Evolutionary conservation across 352 stramenopile genomes (phyloP), one percentile per base, ranked within the genome.

Genomic region (Pythium aquatile): DNA sequence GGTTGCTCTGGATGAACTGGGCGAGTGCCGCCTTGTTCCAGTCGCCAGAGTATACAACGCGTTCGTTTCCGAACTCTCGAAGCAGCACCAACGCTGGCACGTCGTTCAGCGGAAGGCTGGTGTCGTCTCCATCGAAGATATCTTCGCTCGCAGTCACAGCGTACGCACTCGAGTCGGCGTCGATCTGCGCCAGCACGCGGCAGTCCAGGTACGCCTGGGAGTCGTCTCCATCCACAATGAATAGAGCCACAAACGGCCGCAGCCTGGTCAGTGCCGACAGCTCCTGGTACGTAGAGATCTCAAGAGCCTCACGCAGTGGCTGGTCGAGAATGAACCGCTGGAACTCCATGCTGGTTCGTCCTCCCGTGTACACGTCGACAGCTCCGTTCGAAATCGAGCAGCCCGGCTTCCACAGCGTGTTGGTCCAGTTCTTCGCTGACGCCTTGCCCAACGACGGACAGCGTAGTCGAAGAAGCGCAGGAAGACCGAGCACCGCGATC

Each of bases 331-430:
- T 67, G 48, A 72, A 80, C 6, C 73, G 70, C 61, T 77, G 75
- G 44, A 83, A 60, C 57, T 80, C 73, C 35, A 69, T 69, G 65
- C 73, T 83, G 4, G 67, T 71, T 11, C 69, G 58, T 5, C 73
- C 70, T 30, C 73, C 73, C 11, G 39, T 62, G 68, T 83, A 83
- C 26, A 62, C 33, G 32, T 74, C 60, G 16, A 77, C 35, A 5
- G 46, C 60, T 24, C 48, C 56, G 16, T 61, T 54, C 14, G 56
- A 51, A 9, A 46, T 39, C 24, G 67, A 66, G 39, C 73, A 79
- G n/a, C 16, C 39, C n/a, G 52, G 8, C 24, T 42, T 73, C 30
- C 57, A 52, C 16, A 63, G 49, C 14, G 16, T 60, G 4, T 61
- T 58, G 28, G 58, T 59, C 2, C 37, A 49, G 40, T 40, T 69